Evolutionary conservation across 2,329 filamentous ascomycete species (phyloP).

Genomic region (Penicillium hesseltinei): DNA sequence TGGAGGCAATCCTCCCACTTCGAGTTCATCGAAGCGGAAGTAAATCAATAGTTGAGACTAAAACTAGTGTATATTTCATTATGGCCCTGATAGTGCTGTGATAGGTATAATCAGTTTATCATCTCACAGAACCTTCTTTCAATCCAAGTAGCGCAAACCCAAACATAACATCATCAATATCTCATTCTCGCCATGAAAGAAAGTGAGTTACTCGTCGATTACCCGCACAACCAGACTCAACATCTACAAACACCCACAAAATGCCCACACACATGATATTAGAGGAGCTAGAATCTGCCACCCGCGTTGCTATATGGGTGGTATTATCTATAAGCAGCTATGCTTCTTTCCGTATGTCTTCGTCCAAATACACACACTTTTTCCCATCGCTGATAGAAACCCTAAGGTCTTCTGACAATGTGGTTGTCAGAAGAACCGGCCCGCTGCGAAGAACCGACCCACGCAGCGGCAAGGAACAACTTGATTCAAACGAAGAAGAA

Average conservation of each 20-base stretch:
- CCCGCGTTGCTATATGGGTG: too few species aligned
- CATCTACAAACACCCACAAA: neutral
- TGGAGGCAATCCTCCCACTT: constrained; percentile 41
- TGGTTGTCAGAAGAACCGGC: too few species aligned
- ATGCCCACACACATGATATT: neutral
- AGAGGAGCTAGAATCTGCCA: neutral
- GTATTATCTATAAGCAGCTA: fast-evolving
- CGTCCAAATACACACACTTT: neutral
- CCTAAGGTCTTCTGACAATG: neutral
- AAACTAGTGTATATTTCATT: neutral
- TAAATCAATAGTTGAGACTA: constrained; percentile 4
- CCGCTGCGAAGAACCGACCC: too few species aligned
- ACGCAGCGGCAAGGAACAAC: neutral
- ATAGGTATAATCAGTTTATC: too few species aligned
- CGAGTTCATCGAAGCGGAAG: constrained; percentile 34
- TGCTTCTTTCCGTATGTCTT: neutral
- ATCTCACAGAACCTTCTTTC: neutral
- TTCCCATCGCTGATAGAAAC: neutral
- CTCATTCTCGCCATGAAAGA: neutral
- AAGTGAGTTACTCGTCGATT: neutral
- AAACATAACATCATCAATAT: neutral
- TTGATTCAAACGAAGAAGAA: neutral
- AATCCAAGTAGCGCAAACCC: neutral
- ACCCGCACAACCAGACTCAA: neutral
- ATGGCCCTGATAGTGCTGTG: neutral